Conservation (phyloP, 1,139 yeast genomes). For the Geotrichum siamense region DNA sequence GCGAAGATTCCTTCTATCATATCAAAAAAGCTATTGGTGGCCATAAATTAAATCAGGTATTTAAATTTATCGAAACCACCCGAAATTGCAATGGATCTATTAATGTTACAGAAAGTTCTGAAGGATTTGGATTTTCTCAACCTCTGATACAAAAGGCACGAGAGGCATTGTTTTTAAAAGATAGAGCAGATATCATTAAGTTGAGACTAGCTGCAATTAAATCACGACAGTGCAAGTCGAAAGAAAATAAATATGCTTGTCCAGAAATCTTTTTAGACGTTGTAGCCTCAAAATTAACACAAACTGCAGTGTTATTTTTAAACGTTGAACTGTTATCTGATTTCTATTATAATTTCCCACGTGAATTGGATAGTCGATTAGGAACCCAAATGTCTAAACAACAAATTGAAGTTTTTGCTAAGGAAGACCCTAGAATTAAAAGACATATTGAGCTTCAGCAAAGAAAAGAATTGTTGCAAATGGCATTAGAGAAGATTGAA, state of each 20-base stretch:
- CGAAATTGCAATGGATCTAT: constrained; percentile 54
- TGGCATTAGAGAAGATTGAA: constrained; percentile 80
- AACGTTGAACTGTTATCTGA: constrained; percentile 92
- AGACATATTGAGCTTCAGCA: constrained; percentile 90
- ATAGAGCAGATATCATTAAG: constrained; percentile 62
- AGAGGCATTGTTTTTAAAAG: constrained; percentile 72
- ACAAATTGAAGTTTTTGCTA: constrained; percentile 82
- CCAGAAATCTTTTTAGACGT: constrained; percentile 93
- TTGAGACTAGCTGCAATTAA: constrained; percentile 73
- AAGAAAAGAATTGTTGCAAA: constrained; percentile 77
- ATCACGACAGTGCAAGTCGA: constrained; percentile 65
- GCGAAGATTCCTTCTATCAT: constrained; percentile 56
- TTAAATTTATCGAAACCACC: constrained; percentile 54
- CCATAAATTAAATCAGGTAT: constrained; percentile 73
- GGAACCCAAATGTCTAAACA: constrained; percentile 58
- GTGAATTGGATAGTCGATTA: constrained; percentile 77
- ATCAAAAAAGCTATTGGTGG: constrained; percentile 73
- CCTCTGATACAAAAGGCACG: constrained; percentile 63
- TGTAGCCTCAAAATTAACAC: constrained; percentile 82
- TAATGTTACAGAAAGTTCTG: constrained; percentile 59
- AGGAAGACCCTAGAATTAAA: constrained; percentile 90
- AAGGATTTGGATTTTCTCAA: constrained; percentile 70
- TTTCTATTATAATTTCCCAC: constrained; percentile 91
- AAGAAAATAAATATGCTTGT: constrained; percentile 80
- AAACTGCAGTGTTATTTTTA: constrained; percentile 85